phyloP scores from a whole-genome alignment of 768 basidiomycete species.

The Phaffia australis region DNA sequence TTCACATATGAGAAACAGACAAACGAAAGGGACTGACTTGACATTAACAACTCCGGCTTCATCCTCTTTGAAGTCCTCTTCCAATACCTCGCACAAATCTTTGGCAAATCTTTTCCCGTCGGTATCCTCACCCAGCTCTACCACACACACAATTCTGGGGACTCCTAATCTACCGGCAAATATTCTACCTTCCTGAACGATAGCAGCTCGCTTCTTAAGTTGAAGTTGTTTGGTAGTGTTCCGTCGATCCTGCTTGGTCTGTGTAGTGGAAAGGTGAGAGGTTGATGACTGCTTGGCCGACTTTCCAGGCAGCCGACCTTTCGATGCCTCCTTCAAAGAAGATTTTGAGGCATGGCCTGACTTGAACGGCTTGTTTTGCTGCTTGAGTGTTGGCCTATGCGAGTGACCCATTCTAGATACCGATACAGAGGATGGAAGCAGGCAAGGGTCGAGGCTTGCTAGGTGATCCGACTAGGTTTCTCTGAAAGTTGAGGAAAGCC shows the following conservation, averaged over 20 bases:
- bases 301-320: slow-evolving; percentile 47
- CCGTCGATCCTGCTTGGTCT: slow-evolving; percentile 64
- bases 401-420: slow-evolving; percentile 32
- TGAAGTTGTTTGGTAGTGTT: slow-evolving; percentile 80
- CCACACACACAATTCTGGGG: slow-evolving; percentile 75
- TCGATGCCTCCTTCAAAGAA: slow-evolving; percentile 67
- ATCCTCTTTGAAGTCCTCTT: slow-evolving; percentile 39
- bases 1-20: not conserved
- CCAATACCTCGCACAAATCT: slow-evolving; percentile 53
- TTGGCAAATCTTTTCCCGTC: slow-evolving; percentile 45
- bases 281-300: not conserved
- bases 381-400: slow-evolving; percentile 72
- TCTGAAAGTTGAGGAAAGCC: too few relatives aligned
- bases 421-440: too few relatives aligned
- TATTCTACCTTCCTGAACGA: slow-evolving; percentile 62
- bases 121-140: slow-evolving; percentile 56
- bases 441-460: too few relatives aligned
- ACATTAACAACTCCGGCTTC: slow-evolving; percentile 52
- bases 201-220: slow-evolving; percentile 53
- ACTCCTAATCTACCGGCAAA: slow-evolving; percentile 49
- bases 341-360: slow-evolving; percentile 65
- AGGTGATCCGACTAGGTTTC: too few relatives aligned
- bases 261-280: slow-evolving; percentile 45
- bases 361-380: slow-evolving; percentile 85
- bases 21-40: slow-evolving; percentile 44